A percentile compares a stretch with the other conserved stretches of the same genome.
These are phyloP conservation scores for Aspergillus bertholletiae DNA, from an alignment of 495 filamentous ascomycete species.

Conservation along the genomic window DNA sequence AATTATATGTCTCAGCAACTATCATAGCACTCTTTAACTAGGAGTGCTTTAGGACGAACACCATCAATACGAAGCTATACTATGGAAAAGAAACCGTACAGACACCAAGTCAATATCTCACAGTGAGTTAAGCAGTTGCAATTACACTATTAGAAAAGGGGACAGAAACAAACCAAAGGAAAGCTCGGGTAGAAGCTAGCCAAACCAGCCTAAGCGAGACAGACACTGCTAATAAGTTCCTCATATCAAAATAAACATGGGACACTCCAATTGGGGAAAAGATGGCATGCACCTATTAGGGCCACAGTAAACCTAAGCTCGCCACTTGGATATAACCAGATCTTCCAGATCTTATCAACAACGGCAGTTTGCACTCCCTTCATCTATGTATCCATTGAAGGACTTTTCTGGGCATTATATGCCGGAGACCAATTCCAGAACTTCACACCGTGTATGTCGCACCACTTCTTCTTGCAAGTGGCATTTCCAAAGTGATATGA, in stretches of 20 bases:
- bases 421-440: background rate
- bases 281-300: background rate
- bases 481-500: slow-evolving; percentile 82
- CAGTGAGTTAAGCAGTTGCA: background rate
- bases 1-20: background rate
- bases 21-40: background rate
- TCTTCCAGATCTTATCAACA: background rate
- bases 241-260: background rate
- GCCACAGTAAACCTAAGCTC: background rate
- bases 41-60: background rate
- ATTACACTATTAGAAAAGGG: background rate
- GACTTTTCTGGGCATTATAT: background rate
- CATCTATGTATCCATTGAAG: background rate
- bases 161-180: background rate
- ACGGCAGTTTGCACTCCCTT: background rate
- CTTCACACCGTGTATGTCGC: slow-evolving; percentile 28
- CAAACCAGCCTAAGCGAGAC: background rate
- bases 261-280: background rate
- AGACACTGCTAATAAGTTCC: background rate
- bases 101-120: background rate
- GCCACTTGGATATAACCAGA: background rate
- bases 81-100: background rate
- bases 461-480: slow-evolving; percentile 83
- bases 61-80: background rate
- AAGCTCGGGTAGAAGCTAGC: background rate